Percentiles rank a stretch among this genome's conserved stretches.
phyloP scores from a whole-genome alignment of 108 stramenopile species.

The Poteriospumella lacustris region DNA sequence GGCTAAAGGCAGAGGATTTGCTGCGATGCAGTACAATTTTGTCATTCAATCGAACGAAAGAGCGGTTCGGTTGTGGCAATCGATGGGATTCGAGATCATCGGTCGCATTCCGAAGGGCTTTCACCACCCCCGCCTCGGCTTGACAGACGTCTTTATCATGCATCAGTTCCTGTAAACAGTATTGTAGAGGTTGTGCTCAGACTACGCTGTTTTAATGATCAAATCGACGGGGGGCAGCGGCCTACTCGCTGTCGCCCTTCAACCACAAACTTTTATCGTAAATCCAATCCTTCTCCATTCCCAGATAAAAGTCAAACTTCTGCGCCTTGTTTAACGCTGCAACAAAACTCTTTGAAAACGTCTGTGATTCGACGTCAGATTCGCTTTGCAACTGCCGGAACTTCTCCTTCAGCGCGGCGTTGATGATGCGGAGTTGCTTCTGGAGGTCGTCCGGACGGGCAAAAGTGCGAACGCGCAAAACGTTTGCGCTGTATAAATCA shows the following conservation, averaged over 20 bases:
- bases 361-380: background rate
- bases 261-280: background rate
- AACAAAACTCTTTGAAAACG: background rate
- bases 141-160: too few species aligned
- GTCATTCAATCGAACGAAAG: too few species aligned
- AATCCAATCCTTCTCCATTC: slow-evolving; percentile 42
- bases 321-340: slow-evolving; percentile 64
- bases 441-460: slow-evolving; percentile 59
- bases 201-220: background rate
- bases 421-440: slow-evolving; percentile 51
- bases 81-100: too few species aligned
- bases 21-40: too few species aligned
- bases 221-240: background rate
- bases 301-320: slow-evolving; percentile 65
- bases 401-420: slow-evolving; percentile 37
- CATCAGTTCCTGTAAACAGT: too few species aligned
- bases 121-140: too few species aligned
- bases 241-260: too few species aligned
- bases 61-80: too few species aligned
- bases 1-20: too few species aligned
- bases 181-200: too few species aligned
- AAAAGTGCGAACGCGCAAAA: slow-evolving; percentile 56
- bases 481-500: slow-evolving; percentile 61
- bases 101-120: too few species aligned
- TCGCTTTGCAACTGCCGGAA: background rate